Evolutionary conservation across 169 alveolate genomes (phyloP), one percentile per base, ranked within the genome.

Genomic region (Plasmodium falciparum): DNA sequence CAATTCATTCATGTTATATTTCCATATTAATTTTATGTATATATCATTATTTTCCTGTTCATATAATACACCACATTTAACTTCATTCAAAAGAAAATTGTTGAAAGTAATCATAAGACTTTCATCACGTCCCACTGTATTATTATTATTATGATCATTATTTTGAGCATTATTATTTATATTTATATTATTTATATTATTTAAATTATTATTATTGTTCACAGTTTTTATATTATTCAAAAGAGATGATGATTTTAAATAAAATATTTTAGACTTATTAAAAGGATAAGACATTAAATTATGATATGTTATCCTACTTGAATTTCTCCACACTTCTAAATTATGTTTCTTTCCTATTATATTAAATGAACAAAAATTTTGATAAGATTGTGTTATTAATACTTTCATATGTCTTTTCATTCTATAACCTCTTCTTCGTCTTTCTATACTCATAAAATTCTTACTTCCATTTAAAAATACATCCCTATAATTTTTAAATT

Each of bases 291-390:
- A 50, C 80, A 72, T 86, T 13, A 86, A 63, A 49, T 61, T 71
- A 22, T 67, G 71, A 29, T 47, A 13, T 20, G 83, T 71, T 7
- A 73, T 72, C 24, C 73, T 86, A 39, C 54, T 58, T 13, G 92
- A 86, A 22, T 61, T 86, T 39, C 61, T 86, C 92, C 92, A 86
- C 13, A 86, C 54, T 12, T 86, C 88, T 15, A 86, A 73, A 15
- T 61, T 86, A 47, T 86, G 92, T 22, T 86, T 86, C 69, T 86
- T 86, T 17, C 92, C 92, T 22, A 86, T 86, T 47, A 86, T 86
- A 62, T 72, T 86, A 86, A 86, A 86, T 20, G 92, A 26, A 45
- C 92, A 86, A 13, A 71, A 86, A 56, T 86, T 86, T 72, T 86
- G 56, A 72, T 86, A 86, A 4, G 92, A 70, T 17, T 86, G 92